These are phyloP conservation scores for Rhizoclosmatium sp. DNA, from an alignment of 192 early-diverging fungal genomes.

Conservation along the genomic window DNA sequence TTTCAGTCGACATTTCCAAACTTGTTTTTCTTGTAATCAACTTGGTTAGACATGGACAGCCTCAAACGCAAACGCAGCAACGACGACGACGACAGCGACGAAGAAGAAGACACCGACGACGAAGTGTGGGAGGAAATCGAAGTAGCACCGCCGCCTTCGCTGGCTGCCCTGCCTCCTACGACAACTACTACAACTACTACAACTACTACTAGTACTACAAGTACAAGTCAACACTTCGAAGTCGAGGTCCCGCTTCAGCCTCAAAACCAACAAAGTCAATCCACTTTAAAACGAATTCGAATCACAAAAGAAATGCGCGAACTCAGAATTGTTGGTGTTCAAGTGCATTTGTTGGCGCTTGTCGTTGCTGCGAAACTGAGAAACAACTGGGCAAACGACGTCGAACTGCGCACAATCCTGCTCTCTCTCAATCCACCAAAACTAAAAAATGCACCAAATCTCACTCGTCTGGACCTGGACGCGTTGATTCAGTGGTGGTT, in stretches of 20 bases:
- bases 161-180: background rate
- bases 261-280: background rate
- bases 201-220: background rate
- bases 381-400: conserved; percentile 64
- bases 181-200: background rate
- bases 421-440: too few relatives aligned
- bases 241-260: too few relatives aligned
- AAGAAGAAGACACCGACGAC: conserved; percentile 30
- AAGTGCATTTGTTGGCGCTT: conserved; percentile 67
- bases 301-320: conserved; percentile 47
- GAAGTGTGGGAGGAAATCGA: conserved; percentile 47
- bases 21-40: too few relatives aligned
- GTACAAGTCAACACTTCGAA: conserved; percentile 28
- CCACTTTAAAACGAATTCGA: background rate
- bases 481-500: too few relatives aligned
- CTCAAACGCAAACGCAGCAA: background rate
- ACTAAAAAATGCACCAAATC: too few relatives aligned
- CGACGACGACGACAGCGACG: background rate
- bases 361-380: conserved; percentile 60
- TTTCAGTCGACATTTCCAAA: too few relatives aligned
- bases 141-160: too few relatives aligned
- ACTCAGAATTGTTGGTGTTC: conserved; percentile 63
- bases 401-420: conserved; percentile 45
- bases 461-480: too few relatives aligned
- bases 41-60: background rate